Percentiles rank a stretch among this genome's conserved stretches.
phyloP scores from a whole-genome alignment of 768 basidiomycete species.

The Termitomyces sp. region DNA sequence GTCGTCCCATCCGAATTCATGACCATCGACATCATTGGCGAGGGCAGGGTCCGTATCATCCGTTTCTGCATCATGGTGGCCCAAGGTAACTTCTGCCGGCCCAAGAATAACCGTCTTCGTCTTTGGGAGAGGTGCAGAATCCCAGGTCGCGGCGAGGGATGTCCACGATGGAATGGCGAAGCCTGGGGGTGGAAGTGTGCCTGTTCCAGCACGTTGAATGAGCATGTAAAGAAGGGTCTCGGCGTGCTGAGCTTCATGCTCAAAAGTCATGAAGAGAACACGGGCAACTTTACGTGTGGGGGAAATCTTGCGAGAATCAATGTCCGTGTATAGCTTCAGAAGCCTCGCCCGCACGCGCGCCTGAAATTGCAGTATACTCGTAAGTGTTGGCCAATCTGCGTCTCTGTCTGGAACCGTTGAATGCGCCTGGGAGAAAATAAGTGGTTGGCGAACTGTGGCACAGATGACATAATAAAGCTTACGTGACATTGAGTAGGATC shows the following conservation, averaged over 20 bases:
- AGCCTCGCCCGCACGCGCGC: slow-evolving; percentile 74
- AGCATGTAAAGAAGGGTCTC: slow-evolving; percentile 98
- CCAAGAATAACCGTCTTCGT: slow-evolving; percentile 49
- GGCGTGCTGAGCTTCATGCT: slow-evolving; percentile 86
- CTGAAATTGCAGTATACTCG: slow-evolving; percentile 70
- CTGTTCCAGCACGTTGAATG: slow-evolving; percentile 70
- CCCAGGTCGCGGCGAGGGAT: slow-evolving; percentile 43
- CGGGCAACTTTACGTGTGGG: slow-evolving; percentile 67
- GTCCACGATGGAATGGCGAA: slow-evolving; percentile 74
- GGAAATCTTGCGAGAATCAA: slow-evolving; percentile 43
- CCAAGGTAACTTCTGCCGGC: slow-evolving; percentile 56
- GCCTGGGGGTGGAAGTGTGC: slow-evolving; percentile 73
- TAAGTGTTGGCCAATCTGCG: slow-evolving; percentile 82
- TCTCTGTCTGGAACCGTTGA: slow-evolving; percentile 78
- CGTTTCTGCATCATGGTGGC: slow-evolving; percentile 78
- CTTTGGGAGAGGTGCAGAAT: slow-evolving; percentile 36
- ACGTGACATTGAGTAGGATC: slow-evolving; percentile 86
- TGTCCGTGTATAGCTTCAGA: slow-evolving; percentile 62
- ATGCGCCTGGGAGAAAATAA: slow-evolving; percentile 53
- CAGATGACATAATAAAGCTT: slow-evolving; percentile 18
- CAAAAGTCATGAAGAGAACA: slow-evolving; percentile 85
- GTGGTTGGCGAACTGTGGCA: no score
- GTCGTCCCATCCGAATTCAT: slow-evolving; percentile 94
- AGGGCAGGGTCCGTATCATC: slow-evolving; percentile 44
- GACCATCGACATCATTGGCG: slow-evolving; percentile 35